Evolutionary conservation across 176 grass and related monocot species (phyloP).

Genomic region (Bonia amplexicaulis): DNA sequence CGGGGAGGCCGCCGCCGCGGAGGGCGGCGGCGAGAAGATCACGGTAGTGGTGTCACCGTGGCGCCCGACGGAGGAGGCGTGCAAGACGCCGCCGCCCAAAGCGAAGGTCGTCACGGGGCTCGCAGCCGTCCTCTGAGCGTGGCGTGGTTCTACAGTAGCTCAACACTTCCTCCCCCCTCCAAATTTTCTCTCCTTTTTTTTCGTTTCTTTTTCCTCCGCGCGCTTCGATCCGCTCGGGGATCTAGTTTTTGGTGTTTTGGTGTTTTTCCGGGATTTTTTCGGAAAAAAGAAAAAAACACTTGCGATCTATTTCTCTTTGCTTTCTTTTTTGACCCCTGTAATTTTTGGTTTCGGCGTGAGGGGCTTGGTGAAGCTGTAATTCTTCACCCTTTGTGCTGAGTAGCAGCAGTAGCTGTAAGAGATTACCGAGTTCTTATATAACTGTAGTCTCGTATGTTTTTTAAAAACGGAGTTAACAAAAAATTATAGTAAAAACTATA

Average conservation of each 20-base stretch:
- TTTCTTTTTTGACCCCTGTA: slow-evolving; percentile 33
- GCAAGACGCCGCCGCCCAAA: slow-evolving; percentile 27
- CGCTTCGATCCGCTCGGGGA: slow-evolving; percentile 42
- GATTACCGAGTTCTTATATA: no score
- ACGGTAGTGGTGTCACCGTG: slow-evolving; percentile 58
- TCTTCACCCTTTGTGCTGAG: slow-evolving; percentile 3
- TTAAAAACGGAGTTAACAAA: no score
- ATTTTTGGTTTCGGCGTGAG: slow-evolving; percentile 34
- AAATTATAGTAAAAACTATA: no score
- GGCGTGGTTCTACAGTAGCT: slow-evolving; percentile 29
- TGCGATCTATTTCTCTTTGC: background rate
- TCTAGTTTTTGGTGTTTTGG: slow-evolving; percentile 50
- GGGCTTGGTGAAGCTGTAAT: slow-evolving; percentile 11
- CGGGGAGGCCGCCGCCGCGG: background rate
- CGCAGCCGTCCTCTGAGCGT: slow-evolving; percentile 69
- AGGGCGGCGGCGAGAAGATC: slow-evolving; percentile 31
- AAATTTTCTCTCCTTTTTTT: slow-evolving; percentile 16
- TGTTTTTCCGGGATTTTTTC: slow-evolving; percentile 43
- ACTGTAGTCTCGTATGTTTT: no score
- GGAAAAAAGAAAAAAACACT: slow-evolving; percentile 43
- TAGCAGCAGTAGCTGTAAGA: slow-evolving; percentile 12
- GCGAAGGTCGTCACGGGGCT: slow-evolving; percentile 69
- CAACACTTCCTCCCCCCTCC: background rate
- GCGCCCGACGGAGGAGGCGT: slow-evolving; percentile 44
- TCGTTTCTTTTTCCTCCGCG: slow-evolving; percentile 21